Evolutionary conservation across 1,284 basidiomycete species (phyloP).

Genomic region (Microbotryum violaceum): DNA sequence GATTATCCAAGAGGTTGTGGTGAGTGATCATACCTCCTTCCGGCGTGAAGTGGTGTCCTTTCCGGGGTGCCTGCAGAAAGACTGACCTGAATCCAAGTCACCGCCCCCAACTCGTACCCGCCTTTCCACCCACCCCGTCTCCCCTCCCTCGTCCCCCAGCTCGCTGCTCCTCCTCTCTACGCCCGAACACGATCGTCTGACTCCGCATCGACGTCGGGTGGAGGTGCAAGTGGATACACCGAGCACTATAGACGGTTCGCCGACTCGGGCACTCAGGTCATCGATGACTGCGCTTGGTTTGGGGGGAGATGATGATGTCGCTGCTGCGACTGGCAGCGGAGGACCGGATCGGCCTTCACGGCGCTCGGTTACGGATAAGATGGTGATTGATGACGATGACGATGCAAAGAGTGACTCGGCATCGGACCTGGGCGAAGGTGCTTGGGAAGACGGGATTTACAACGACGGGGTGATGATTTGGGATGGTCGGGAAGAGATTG

Average conservation of each 20-base stretch:
- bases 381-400: not conserved
- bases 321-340: not conserved
- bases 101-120: not conserved
- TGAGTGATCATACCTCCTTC: slow-evolving; percentile 2
- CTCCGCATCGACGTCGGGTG: not conserved
- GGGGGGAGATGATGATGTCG: not conserved
- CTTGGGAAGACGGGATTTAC: not conserved
- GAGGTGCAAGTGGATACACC: not conserved
- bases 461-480: not conserved
- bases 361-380: too few relatives aligned
- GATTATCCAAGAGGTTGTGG: slow-evolving; percentile 11
- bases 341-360: too few relatives aligned
- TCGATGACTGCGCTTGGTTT: slow-evolving; percentile 19
- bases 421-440: not conserved
- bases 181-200: not conserved
- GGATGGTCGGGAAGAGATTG: not conserved
- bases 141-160: slow-evolving; percentile 1
- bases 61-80: not conserved
- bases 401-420: not conserved
- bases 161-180: not conserved
- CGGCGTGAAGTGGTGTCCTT: not conserved
- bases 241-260: not conserved
- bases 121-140: slow-evolving; percentile 6
- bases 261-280: not conserved
- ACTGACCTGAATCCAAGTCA: too few relatives aligned